Conservation (phyloP, 169 alveolate genomes). For the Babesia ovata region DNA sequence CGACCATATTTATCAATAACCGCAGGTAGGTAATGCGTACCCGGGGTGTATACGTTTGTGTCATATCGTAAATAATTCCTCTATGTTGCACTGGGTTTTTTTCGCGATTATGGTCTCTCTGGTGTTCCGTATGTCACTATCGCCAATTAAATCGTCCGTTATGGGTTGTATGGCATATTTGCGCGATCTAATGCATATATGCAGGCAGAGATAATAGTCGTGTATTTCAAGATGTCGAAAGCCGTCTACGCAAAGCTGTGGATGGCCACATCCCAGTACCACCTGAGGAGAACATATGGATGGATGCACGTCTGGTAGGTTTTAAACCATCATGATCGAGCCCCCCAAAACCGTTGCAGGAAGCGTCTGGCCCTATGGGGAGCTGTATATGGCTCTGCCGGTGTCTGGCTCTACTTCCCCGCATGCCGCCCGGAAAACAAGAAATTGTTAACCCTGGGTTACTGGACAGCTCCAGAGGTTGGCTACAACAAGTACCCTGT, state of each 20-base stretch:
- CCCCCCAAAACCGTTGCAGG: slow-evolving; percentile 30
- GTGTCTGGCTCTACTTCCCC: slow-evolving; percentile 73
- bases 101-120: too few relatives aligned
- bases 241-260: slow-evolving; percentile 79
- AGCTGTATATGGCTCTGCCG: slow-evolving; percentile 63
- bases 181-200: too few relatives aligned
- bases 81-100: too few relatives aligned
- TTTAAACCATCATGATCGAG: not conserved
- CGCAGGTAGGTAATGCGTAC: too few relatives aligned
- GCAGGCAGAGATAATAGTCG: too few relatives aligned
- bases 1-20: too few relatives aligned
- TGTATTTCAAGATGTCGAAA: slow-evolving; percentile 62
- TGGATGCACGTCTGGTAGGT: slow-evolving; percentile 78
- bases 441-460: slow-evolving; percentile 69
- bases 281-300: slow-evolving; percentile 75
- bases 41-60: too few relatives aligned
- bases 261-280: slow-evolving; percentile 79
- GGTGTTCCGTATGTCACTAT: too few relatives aligned
- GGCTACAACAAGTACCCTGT: slow-evolving; percentile 70
- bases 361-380: slow-evolving; percentile 73
- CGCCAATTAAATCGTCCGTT: too few relatives aligned
- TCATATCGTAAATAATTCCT: too few relatives aligned
- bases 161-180: too few relatives aligned
- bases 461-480: slow-evolving; percentile 76
- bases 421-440: slow-evolving; percentile 61